These are phyloP conservation scores for Leccinum longicurvipes DNA, from an alignment of 768 basidiomycete genomes.

Conservation along the genomic window DNA sequence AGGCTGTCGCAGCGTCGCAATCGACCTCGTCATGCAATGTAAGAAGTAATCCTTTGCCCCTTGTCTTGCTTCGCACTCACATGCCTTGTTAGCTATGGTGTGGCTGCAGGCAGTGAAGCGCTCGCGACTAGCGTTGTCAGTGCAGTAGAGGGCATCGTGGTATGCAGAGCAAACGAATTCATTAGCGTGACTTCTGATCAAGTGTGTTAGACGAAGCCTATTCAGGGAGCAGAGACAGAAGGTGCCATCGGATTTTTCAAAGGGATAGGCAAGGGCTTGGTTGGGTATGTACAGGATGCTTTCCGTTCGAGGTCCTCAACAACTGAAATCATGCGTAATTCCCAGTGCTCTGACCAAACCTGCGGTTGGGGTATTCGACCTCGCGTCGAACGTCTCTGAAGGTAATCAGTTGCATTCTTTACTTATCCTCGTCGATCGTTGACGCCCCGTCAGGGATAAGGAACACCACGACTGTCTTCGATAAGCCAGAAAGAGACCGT, in stretches of 20 bases:
- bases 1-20: slow-evolving; percentile 89
- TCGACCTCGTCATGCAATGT: slow-evolving; percentile 95
- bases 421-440: not conserved
- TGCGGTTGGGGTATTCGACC: slow-evolving; percentile 93
- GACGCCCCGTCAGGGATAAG: slow-evolving; percentile 67
- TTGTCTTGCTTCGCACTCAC: not conserved
- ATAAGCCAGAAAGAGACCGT: slow-evolving; percentile 85
- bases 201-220: slow-evolving; percentile 76
- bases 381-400: slow-evolving; percentile 92
- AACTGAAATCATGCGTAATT: not conserved
- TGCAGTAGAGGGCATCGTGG: slow-evolving; percentile 93
- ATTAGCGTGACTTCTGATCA: slow-evolving; percentile 1
- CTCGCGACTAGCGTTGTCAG: slow-evolving; percentile 92
- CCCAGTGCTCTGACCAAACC: slow-evolving; percentile 90
- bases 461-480: slow-evolving; percentile 98
- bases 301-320: not conserved
- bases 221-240: slow-evolving; percentile 93
- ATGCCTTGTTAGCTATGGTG: slow-evolving; percentile 69
- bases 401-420: slow-evolving; percentile 41
- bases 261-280: slow-evolving; percentile 93
- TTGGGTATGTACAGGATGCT: slow-evolving; percentile 56
- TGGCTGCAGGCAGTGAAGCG: slow-evolving; percentile 91
- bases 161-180: slow-evolving; percentile 34
- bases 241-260: slow-evolving; percentile 98
- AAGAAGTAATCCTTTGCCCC: slow-evolving; percentile 22